phyloP scores from a whole-genome alignment of 345 rosid genomes.

The Eucalyptus tenuipes region DNA sequence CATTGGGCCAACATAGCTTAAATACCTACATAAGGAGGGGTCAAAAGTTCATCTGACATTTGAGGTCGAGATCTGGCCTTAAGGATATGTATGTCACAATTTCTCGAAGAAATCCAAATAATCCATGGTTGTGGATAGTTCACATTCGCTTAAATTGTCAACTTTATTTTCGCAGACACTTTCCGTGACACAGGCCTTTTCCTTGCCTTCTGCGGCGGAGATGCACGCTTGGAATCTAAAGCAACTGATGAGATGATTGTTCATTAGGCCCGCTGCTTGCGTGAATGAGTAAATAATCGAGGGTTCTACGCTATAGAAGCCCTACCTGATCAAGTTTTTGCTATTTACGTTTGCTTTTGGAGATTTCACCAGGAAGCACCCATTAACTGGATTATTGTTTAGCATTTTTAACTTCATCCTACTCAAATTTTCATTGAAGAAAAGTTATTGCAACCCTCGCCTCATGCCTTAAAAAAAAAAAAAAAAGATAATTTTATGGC shows the following conservation, averaged over 20 bases:
- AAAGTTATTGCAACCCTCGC: neutral
- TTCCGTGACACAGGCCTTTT: conserved; percentile 9
- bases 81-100: conserved; percentile 1
- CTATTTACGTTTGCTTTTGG: conserved; percentile 83
- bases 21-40: neutral
- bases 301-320: conserved; percentile 79
- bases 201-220: conserved; percentile 22
- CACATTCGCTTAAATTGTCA: conserved; percentile 5
- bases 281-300: conserved; percentile 80
- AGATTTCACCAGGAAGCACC: conserved; percentile 78
- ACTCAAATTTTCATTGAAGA: neutral
- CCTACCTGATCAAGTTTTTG: conserved; percentile 87
- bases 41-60: neutral
- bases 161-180: neutral
- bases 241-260: conserved; percentile 78
- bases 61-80: neutral
- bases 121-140: conserved; percentile 28
- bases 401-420: conserved; percentile 59
- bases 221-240: conserved; percentile 78
- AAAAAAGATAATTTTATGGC: neutral
- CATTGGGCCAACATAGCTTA: neutral
- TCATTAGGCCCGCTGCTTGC: conserved; percentile 84
- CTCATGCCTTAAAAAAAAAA: neutral
- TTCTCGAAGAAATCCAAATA: conserved; percentile 34
- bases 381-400: conserved; percentile 55